Evolutionary conservation across 495 filamentous ascomycete genomes (phyloP).

Genomic region (Podospora pseudoanserina): DNA sequence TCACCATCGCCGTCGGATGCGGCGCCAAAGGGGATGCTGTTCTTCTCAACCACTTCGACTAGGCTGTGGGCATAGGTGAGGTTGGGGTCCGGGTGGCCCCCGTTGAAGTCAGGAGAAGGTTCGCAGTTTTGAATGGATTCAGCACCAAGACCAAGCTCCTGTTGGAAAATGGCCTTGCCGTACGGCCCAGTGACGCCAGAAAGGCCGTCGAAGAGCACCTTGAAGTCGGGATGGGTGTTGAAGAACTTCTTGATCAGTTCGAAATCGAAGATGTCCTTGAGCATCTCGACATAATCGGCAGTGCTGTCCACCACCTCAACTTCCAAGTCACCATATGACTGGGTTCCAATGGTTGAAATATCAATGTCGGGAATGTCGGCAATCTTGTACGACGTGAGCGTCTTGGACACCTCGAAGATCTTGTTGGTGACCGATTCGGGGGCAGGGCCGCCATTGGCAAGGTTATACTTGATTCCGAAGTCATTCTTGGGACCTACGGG

Average conservation of each 20-base stretch:
- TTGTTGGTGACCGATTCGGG: conserved; percentile 96
- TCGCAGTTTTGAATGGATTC: conserved; percentile 90
- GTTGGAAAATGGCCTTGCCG: conserved; percentile 88
- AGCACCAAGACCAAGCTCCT: conserved; percentile 74
- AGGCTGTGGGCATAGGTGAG: conserved; percentile 96
- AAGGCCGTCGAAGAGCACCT: conserved; percentile 92
- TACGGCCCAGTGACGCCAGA: conserved; percentile 95
- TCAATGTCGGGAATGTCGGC: conserved; percentile 83
- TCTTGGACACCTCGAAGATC: conserved; percentile 88
- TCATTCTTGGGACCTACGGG: conserved; percentile 78
- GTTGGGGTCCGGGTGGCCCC: conserved; percentile 96
- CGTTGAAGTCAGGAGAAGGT: conserved; percentile 89
- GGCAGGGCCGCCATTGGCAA: conserved; percentile 90
- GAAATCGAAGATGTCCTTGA: conserved; percentile 99
- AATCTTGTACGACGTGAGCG: conserved; percentile 86
- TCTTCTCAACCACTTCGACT: conserved; percentile 88
- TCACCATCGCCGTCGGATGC: conserved; percentile 96
- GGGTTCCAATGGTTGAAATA: conserved; percentile 73
- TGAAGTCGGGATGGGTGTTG: conserved; percentile 79
- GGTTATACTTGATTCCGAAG: conserved; percentile 99
- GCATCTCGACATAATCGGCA: conserved; percentile 86
- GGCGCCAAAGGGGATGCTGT: conserved; percentile 89
- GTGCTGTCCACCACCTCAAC: conserved; percentile 93
- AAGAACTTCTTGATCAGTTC: conserved; percentile 91
- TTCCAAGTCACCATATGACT: conserved; percentile 79